These are phyloP conservation scores for Baeospora myosura DNA, from an alignment of 1,284 basidiomycete species.

Conservation along the genomic window DNA sequence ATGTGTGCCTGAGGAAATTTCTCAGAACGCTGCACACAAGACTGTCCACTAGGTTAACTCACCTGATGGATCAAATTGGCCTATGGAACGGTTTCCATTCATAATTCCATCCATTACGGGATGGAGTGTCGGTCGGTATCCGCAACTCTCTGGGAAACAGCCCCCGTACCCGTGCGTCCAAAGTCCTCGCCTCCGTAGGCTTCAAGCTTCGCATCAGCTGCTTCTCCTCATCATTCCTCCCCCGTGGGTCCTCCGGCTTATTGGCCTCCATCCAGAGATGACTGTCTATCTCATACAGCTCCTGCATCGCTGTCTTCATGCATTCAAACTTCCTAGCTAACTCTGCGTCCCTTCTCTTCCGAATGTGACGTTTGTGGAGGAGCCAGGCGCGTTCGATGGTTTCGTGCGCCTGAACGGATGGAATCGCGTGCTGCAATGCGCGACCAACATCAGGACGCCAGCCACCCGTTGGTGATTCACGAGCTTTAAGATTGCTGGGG, in stretches of 20 bases:
- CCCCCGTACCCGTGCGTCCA: constrained; percentile 74
- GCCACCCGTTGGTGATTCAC: constrained; percentile 67
- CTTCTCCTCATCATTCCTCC: constrained; percentile 48
- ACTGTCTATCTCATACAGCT: constrained; percentile 62
- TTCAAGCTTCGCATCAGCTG: constrained; percentile 56
- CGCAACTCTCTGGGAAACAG: constrained; percentile 78
- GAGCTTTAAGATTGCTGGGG: constrained; percentile 65
- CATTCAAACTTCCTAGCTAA: constrained; percentile 66
- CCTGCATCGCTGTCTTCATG: constrained; percentile 78
- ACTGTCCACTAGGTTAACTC: too few species aligned
- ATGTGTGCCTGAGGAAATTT: too few species aligned
- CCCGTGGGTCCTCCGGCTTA: constrained; percentile 66
- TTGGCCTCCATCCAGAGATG: constrained; percentile 71
- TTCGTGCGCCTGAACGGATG: constrained; percentile 83
- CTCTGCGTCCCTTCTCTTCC: constrained; percentile 62
- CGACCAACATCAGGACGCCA: constrained; percentile 72
- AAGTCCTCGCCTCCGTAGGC: constrained; percentile 58
- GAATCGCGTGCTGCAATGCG: constrained; percentile 69
- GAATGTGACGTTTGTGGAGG: constrained; percentile 69
- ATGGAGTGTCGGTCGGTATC: constrained; percentile 72
- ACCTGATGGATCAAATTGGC: constrained; percentile 39
- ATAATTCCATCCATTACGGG: constrained; percentile 70
- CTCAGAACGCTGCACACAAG: too few species aligned
- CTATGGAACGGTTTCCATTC: constrained; percentile 63
- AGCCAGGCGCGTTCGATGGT: constrained; percentile 92